Evolutionary conservation across 768 basidiomycete species (phyloP).

Genomic region (Termitomyces sp.): DNA sequence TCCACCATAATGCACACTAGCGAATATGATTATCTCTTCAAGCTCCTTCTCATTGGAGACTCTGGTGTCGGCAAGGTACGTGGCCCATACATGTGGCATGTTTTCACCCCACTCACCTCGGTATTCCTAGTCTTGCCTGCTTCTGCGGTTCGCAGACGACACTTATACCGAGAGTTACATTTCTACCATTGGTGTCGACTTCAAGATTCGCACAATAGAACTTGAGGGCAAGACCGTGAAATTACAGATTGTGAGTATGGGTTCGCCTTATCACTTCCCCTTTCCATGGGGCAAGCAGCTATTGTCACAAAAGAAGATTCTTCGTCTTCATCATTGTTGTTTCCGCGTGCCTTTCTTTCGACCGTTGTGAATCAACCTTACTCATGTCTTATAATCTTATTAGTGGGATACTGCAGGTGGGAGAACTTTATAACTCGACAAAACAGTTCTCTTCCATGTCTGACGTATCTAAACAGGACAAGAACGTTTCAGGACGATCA

Average conservation of each 20-base stretch:
- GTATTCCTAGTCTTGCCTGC: constrained; percentile 72
- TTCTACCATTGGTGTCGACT: constrained; percentile 97
- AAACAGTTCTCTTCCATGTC: constrained; percentile 7
- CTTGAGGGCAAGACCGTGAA: constrained; percentile 98
- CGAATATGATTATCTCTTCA: constrained; percentile 96
- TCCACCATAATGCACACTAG: constrained; percentile 66
- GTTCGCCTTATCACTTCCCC: constrained; percentile 13
- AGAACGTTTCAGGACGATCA: constrained; percentile 98
- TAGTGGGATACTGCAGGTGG: constrained; percentile 98
- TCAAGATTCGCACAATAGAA: constrained; percentile 99
- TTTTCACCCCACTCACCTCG: constrained; percentile 20
- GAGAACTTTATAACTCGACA: constrained; percentile 19
- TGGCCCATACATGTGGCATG: constrained; percentile 15
- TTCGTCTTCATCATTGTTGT: background rate
- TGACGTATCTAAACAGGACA: constrained; percentile 54
- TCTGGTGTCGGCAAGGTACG: constrained; percentile 91
- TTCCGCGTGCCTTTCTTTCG: background rate
- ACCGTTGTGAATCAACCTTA: background rate
- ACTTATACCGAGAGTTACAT: constrained; percentile 98
- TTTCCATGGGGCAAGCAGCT: constrained; percentile 1
- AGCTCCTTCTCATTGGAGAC: constrained; percentile 92
- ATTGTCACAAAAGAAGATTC: background rate
- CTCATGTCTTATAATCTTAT: constrained; percentile 21
- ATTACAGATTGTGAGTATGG: constrained; percentile 87
- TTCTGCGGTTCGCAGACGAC: constrained; percentile 93